These are phyloP conservation scores for Ustanciosporium gigantosporum DNA, from an alignment of 1,284 basidiomycete species.

Conservation along the genomic window DNA sequence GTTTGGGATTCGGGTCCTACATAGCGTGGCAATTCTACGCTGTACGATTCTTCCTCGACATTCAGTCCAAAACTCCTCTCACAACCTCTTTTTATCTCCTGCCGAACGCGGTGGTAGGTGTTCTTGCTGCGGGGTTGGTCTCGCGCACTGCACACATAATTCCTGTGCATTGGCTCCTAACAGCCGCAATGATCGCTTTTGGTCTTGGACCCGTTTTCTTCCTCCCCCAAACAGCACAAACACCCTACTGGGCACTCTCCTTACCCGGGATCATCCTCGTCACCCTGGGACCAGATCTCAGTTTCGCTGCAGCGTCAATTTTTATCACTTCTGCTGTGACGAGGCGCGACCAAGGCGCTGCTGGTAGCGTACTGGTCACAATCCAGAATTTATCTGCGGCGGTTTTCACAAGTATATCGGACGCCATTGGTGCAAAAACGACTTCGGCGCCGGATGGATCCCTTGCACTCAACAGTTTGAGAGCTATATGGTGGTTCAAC, in stretches of 20 bases:
- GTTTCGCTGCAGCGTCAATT: slow-evolving; percentile 30
- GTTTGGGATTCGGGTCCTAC: slow-evolving; percentile 22
- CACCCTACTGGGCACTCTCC: slow-evolving; percentile 26
- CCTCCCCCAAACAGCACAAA: slow-evolving; percentile 15
- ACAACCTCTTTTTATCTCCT: slow-evolving; percentile 21
- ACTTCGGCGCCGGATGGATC: not conserved
- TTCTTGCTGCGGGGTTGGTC: slow-evolving; percentile 17
- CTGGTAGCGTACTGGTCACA: slow-evolving; percentile 24
- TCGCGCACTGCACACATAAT: slow-evolving; percentile 12
- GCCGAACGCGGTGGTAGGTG: slow-evolving; percentile 29
- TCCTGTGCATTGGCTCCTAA: slow-evolving; percentile 16
- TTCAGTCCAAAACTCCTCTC: slow-evolving; percentile 19
- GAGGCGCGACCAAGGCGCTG: slow-evolving; percentile 24
- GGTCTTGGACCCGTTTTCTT: slow-evolving; percentile 31
- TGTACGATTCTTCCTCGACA: slow-evolving; percentile 14
- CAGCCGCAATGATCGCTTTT: slow-evolving; percentile 7
- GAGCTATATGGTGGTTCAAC: slow-evolving; percentile 22
- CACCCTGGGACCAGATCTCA: slow-evolving; percentile 21
- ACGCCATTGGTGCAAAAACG: slow-evolving; percentile 17
- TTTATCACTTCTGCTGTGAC: slow-evolving; percentile 24
- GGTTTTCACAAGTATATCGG: slow-evolving; percentile 18
- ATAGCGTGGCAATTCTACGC: slow-evolving; percentile 30
- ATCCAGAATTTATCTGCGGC: slow-evolving; percentile 29
- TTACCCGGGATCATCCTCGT: slow-evolving; percentile 22
- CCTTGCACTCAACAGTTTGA: not conserved